These are phyloP conservation scores for Allantophomopsis lycopodina DNA, from an alignment of 2,329 filamentous ascomycete species.

Conservation along the genomic window DNA sequence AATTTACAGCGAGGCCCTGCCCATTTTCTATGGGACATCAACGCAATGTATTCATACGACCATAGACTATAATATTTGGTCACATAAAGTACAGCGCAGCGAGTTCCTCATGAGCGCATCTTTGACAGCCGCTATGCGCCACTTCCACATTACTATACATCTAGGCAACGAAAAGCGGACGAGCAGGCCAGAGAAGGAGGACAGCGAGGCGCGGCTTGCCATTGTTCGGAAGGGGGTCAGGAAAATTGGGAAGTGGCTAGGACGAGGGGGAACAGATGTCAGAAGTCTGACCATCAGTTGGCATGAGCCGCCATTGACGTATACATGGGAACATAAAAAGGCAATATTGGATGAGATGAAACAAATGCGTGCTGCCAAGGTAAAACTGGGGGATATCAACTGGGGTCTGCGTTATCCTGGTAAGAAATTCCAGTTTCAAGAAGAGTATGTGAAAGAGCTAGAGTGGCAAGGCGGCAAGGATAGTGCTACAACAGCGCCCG, in stretches of 20 bases:
- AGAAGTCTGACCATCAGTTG: conserved; percentile 10
- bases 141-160: conserved; percentile 12
- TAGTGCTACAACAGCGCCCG: background rate
- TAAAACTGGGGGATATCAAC: conserved; percentile 12
- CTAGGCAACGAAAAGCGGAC: conserved; percentile 17
- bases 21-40: conserved; percentile 11
- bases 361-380: conserved; percentile 7
- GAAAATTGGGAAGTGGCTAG: conserved; percentile 13
- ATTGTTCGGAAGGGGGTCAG: conserved; percentile 12
- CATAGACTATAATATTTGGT: conserved; percentile 15
- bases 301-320: conserved; percentile 15
- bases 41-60: conserved; percentile 9
- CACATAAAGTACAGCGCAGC: conserved; percentile 12
- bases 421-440: conserved; percentile 11
- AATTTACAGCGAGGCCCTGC: conserved; percentile 11
- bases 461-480: conserved; percentile 5
- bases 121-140: conserved; percentile 10
- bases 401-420: conserved; percentile 15
- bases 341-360: conserved; percentile 13
- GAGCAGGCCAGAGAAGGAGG: conserved; percentile 18
- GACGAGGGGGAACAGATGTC: conserved; percentile 2
- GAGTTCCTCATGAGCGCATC: conserved; percentile 9
- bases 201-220: conserved; percentile 10
- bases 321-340: conserved; percentile 13
- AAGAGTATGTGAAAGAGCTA: conserved; percentile 12